A percentile compares a stretch with the other conserved stretches of the same genome.
Evolutionary conservation across 257 asterid genomes (phyloP).

Genomic region (Prunella vulgaris): DNA sequence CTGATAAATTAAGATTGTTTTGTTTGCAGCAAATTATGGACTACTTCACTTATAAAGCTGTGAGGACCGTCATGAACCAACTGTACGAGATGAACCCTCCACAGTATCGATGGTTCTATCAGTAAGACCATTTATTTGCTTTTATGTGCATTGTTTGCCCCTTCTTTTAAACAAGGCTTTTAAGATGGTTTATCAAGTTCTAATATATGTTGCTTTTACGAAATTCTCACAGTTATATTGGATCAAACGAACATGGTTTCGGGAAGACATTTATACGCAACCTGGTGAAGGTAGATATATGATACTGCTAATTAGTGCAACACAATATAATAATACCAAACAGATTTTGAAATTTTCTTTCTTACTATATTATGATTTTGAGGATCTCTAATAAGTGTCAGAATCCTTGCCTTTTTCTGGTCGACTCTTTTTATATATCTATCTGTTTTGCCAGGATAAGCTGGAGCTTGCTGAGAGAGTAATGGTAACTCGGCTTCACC

Average conservation of each 20-base stretch:
- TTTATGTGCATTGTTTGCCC: not conserved
- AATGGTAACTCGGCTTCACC: constrained; percentile 87
- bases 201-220: not conserved
- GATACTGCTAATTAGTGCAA: too few species aligned
- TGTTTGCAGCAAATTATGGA: constrained; percentile 64
- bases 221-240: constrained; percentile 45
- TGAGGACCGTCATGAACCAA: constrained; percentile 82
- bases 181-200: too few species aligned
- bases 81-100: constrained; percentile 92
- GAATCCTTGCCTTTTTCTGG: too few species aligned
- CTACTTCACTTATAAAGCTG: constrained; percentile 89
- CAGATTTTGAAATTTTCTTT: too few species aligned
- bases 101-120: constrained; percentile 75
- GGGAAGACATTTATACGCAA: constrained; percentile 71
- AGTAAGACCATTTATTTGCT: constrained; percentile 41
- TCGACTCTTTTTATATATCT: too few species aligned
- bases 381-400: too few species aligned
- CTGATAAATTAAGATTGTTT: not conserved
- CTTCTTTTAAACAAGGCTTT: not conserved
- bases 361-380: too few species aligned
- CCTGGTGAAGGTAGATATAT: constrained; percentile 87
- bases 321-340: too few species aligned
- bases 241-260: constrained; percentile 49
- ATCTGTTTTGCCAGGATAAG: constrained; percentile 40
- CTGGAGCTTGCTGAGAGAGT: constrained; percentile 90